Percentiles rank a stretch among this genome's conserved stretches.
These are phyloP conservation scores for Ogataea ramenticola DNA, from an alignment of 805 yeast species.

Conservation along the genomic window DNA sequence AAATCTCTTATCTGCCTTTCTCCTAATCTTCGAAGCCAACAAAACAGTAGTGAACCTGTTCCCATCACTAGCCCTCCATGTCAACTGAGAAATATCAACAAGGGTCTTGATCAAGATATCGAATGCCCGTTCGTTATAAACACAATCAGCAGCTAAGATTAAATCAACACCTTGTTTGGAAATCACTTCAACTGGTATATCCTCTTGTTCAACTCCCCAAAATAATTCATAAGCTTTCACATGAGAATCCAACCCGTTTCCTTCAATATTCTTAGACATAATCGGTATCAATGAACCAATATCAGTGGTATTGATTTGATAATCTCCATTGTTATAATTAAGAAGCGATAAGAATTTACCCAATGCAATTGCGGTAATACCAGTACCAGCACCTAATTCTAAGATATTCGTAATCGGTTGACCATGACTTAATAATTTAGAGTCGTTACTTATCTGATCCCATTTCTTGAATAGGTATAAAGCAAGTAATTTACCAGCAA, in stretches of 20 bases:
- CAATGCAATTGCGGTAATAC: slow-evolving; percentile 39
- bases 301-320: slow-evolving; percentile 41
- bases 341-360: slow-evolving; percentile 21
- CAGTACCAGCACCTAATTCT: slow-evolving; percentile 56
- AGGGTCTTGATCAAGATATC: slow-evolving; percentile 44
- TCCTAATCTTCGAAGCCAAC: slow-evolving; percentile 47
- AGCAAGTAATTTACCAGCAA: slow-evolving; percentile 50
- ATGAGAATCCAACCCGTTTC: slow-evolving; percentile 29
- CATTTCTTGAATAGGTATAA: slow-evolving; percentile 31
- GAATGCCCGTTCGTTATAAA: slow-evolving; percentile 47
- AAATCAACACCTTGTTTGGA: slow-evolving; percentile 28
- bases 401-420: slow-evolving; percentile 24
- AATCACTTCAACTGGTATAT: not conserved
- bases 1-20: slow-evolving; percentile 28
- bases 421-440: slow-evolving; percentile 13
- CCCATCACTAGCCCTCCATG: slow-evolving; percentile 4
- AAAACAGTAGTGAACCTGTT: slow-evolving; percentile 32
- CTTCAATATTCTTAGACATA: slow-evolving; percentile 36
- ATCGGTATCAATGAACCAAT: slow-evolving; percentile 39
- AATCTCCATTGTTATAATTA: slow-evolving; percentile 8
- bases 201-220: slow-evolving; percentile 35
- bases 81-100: slow-evolving; percentile 28
- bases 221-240: slow-evolving; percentile 36
- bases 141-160: slow-evolving; percentile 54
- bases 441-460: slow-evolving; percentile 1